phyloP scores from a whole-genome alignment of 176 grass and related monocot species.

The Poa annua region DNA sequence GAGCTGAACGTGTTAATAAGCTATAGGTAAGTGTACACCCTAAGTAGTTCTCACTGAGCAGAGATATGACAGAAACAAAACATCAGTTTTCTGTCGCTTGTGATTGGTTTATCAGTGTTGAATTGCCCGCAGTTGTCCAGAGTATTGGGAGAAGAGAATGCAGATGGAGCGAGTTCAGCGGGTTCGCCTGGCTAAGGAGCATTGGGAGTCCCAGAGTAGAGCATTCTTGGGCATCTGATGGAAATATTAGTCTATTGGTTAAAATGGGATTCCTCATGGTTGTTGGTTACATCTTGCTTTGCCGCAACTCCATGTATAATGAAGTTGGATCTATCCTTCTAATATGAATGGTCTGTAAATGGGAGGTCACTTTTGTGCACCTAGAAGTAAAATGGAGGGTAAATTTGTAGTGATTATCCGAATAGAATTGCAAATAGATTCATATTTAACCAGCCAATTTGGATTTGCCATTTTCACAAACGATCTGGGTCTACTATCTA shows the following conservation, averaged over 20 bases:
- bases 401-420: not conserved
- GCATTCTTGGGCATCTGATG: slow-evolving; percentile 69
- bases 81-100: not conserved
- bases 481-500: not conserved
- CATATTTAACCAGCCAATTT: not conserved
- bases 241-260: not conserved
- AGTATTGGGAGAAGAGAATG: slow-evolving; percentile 70
- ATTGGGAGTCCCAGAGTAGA: slow-evolving; percentile 68
- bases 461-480: not conserved
- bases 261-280: slow-evolving; percentile 17
- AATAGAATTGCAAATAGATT: slow-evolving; percentile 4
- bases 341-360: not conserved
- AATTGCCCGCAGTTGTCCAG: slow-evolving; percentile 68
- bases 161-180: slow-evolving; percentile 67
- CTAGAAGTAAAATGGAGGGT: not conserved
- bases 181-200: slow-evolving; percentile 73
- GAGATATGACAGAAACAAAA: not conserved
- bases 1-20: slow-evolving; percentile 80
- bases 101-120: not conserved
- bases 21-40: slow-evolving; percentile 48
- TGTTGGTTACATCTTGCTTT: slow-evolving; percentile 21
- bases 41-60: not conserved
- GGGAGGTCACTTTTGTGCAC: not conserved
- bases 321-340: not conserved
- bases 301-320: slow-evolving; percentile 10